Conservation (phyloP, 805 yeast genomes). For the Saturnispora galanensis region DNA sequence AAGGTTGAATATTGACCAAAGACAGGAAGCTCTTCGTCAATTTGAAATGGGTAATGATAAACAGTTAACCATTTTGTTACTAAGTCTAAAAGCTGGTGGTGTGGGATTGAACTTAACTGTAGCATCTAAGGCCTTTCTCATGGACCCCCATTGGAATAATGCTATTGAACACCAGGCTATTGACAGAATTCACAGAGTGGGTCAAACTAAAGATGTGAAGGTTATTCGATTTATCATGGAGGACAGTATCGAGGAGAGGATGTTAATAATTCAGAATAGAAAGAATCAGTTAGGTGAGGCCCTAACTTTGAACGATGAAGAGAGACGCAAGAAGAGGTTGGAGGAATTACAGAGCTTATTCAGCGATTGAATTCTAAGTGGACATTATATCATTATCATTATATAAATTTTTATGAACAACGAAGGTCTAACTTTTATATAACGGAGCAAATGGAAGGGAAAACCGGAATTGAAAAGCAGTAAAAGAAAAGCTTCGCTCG, state of each 20-base stretch:
- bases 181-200: slow-evolving; percentile 84
- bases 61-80: slow-evolving; percentile 38
- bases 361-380: slow-evolving; percentile 25
- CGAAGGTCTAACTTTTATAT: background rate
- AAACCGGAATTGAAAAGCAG: slow-evolving; percentile 1
- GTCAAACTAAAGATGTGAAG: slow-evolving; percentile 64
- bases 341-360: slow-evolving; percentile 66
- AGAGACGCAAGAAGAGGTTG: slow-evolving; percentile 55
- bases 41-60: slow-evolving; percentile 34
- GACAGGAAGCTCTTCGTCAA: slow-evolving; percentile 49
- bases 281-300: slow-evolving; percentile 77
- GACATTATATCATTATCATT: slow-evolving; percentile 3
- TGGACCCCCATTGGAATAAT: slow-evolving; percentile 98
- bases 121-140: slow-evolving; percentile 76
- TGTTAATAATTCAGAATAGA: slow-evolving; percentile 79
- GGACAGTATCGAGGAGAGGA: slow-evolving; percentile 77
- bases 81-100: slow-evolving; percentile 88
- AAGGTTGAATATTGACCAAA: slow-evolving; percentile 51
- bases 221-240: slow-evolving; percentile 75
- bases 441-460: background rate
- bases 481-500: background rate
- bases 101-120: slow-evolving; percentile 83
- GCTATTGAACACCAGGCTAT: slow-evolving; percentile 87
- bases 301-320: slow-evolving; percentile 66
- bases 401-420: background rate